Evolutionary conservation across 1,139 yeast species (phyloP).

Genomic region (Yamadazyma kanchanaburiensis): DNA sequence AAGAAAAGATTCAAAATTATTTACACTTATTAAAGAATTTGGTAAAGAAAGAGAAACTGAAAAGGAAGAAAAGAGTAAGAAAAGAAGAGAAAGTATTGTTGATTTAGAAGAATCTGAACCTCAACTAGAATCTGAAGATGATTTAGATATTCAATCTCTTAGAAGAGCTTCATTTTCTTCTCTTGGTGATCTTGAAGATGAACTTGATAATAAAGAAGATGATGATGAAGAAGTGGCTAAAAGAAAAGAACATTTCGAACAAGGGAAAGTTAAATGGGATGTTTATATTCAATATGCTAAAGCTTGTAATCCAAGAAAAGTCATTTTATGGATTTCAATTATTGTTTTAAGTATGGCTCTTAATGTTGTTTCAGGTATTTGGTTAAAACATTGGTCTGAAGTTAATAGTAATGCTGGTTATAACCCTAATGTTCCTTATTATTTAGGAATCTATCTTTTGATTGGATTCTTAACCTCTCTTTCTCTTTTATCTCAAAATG

Average conservation of each 20-base stretch:
- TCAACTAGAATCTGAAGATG: slow-evolving; percentile 32
- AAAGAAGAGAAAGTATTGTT: slow-evolving; percentile 7
- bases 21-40: slow-evolving; percentile 66
- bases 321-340: slow-evolving; percentile 49
- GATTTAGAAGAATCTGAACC: slow-evolving; percentile 7
- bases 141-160: slow-evolving; percentile 42
- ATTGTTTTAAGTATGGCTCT: slow-evolving; percentile 57
- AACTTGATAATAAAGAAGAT: slow-evolving; percentile 37
- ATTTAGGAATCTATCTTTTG: slow-evolving; percentile 71
- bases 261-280: slow-evolving; percentile 91
- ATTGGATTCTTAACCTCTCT: slow-evolving; percentile 67
- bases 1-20: slow-evolving; percentile 53
- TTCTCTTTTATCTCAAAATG: slow-evolving; percentile 61
- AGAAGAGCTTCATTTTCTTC: slow-evolving; percentile 73
- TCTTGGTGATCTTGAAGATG: slow-evolving; percentile 33
- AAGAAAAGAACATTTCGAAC: slow-evolving; percentile 77
- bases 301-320: slow-evolving; percentile 81
- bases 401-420: slow-evolving; percentile 65
- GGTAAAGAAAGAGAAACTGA: slow-evolving; percentile 49
- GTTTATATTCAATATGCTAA: slow-evolving; percentile 80
- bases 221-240: slow-evolving; percentile 42
- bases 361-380: slow-evolving; percentile 58
- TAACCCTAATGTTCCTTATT: slow-evolving; percentile 68
- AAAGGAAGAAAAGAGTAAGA: slow-evolving; percentile 8
- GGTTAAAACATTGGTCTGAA: slow-evolving; percentile 99